A percentile compares a stretch with the other conserved stretches of the same genome.
phyloP scores from a whole-genome alignment of 768 basidiomycete species.

The Candolleomyces eurysporus region DNA sequence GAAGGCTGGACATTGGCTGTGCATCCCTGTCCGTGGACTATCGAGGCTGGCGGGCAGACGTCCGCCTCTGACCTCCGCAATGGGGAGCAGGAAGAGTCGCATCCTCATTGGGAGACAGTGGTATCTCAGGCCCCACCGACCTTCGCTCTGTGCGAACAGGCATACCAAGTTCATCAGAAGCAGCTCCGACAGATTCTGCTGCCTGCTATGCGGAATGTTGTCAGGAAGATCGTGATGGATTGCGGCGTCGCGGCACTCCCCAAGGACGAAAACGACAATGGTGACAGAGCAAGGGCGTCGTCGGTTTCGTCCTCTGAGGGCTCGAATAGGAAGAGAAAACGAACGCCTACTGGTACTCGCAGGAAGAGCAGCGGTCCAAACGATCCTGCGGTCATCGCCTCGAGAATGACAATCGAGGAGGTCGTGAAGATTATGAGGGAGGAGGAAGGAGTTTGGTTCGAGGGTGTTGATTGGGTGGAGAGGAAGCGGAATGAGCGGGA shows the following conservation, averaged over 20 bases:
- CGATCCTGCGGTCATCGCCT: constrained; percentile 58
- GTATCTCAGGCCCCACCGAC: constrained; percentile 57
- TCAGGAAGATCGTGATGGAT: constrained; percentile 64
- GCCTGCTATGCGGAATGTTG: constrained; percentile 68
- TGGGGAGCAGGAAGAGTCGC: constrained; percentile 22
- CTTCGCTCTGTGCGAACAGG: constrained; percentile 60
- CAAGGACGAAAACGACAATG: neutral
- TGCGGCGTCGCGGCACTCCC: constrained; percentile 36
- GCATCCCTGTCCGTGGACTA: constrained; percentile 67
- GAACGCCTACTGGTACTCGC: neutral
- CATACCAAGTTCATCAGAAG: constrained; percentile 55
- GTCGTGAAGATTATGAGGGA: constrained; percentile 56
- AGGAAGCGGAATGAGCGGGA: constrained; percentile 39
- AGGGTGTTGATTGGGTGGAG: constrained; percentile 69
- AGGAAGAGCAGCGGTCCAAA: constrained; percentile 17
- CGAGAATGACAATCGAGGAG: constrained; percentile 59
- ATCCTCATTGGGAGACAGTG: constrained; percentile 50
- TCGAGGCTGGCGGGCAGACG: constrained; percentile 22
- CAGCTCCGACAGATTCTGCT: constrained; percentile 60
- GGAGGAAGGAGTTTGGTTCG: constrained; percentile 67
- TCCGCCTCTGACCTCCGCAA: neutral
- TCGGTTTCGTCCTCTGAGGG: neutral
- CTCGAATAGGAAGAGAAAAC: neutral
- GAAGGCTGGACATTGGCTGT: constrained; percentile 26
- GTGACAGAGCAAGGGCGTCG: neutral